These are phyloP conservation scores for Gentiana dahurica DNA, from an alignment of 257 asterid genomes.

Conservation along the genomic window DNA sequence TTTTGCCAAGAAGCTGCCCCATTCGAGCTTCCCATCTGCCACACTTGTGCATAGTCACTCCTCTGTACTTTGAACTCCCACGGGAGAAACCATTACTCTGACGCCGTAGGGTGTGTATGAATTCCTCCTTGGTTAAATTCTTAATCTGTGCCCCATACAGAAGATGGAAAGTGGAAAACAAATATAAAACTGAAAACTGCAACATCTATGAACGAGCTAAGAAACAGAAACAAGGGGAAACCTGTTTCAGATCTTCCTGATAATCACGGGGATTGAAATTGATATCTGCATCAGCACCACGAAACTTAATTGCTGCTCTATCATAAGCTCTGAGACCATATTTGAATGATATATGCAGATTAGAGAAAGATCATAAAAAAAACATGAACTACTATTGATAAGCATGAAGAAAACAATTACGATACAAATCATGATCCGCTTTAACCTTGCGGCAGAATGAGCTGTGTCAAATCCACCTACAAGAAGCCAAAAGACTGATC, in stretches of 20 bases:
- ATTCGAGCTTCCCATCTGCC: conserved; percentile 97
- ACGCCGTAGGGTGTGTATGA: conserved; percentile 75
- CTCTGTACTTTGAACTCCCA: conserved; percentile 93
- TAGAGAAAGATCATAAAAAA: neutral
- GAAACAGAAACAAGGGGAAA: neutral
- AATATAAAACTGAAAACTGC: too few species aligned
- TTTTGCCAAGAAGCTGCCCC: conserved; percentile 95
- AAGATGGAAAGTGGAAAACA: neutral
- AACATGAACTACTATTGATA: neutral
- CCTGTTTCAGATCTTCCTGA: conserved; percentile 36
- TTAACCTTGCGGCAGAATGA: conserved; percentile 75
- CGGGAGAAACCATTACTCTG: conserved; percentile 92
- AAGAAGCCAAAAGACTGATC: conserved; percentile 4
- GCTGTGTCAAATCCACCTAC: conserved; percentile 94
- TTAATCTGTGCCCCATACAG: conserved; percentile 38
- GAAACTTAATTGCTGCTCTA: conserved; percentile 39
- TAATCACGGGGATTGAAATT: conserved; percentile 29
- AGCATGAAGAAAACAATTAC: neutral
- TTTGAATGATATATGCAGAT: neutral
- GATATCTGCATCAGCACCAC: conserved; percentile 40
- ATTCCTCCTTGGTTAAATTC: conserved; percentile 77
- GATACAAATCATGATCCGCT: neutral
- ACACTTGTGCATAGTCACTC: conserved; percentile 90
- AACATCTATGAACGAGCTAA: too few species aligned
- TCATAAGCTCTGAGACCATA: conserved; percentile 30